Base-by-base conservation (phyloP, 345 rosid genomes). In the Acer negundo region DNA sequence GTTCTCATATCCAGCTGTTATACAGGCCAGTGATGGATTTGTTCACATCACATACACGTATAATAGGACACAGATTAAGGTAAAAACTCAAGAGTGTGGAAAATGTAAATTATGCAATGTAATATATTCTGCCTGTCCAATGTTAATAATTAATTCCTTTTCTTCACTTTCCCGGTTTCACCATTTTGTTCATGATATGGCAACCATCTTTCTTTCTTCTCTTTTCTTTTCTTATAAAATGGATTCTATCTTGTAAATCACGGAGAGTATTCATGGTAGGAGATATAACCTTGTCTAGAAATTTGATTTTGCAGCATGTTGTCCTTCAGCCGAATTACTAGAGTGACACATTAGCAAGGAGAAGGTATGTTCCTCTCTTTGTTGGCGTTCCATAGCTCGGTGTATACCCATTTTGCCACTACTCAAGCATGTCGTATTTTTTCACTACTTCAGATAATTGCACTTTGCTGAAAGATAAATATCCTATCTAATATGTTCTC, bases 31-130 rank as follows among this genome's bases (percentile, higher is more conserved):
- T 55, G 93, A 94, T 76, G 95, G 95, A 76, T 82, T 75, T 66
- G 81, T 96, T 79, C 99, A 92, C 81, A 75, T 96, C 80, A 94
- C 97, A n/a, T 94, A 90, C 84, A 96, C 97, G 1, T 94, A 94
- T 77, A 86, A 89, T 69, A 88, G 98, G 83, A 91, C 93, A 61
- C 98, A 94, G 72, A 89, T 96, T 76, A 96, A 94, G 98, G 99
- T 92, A 82, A 69, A 20, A 20, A 22, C 76, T 19, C 64, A 31
- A 1, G 22, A 40, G 23, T 62, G 23, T 56, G 23, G 49, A 22
- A 58, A 61, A 26, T 23, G 49, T n/a, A 28, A 59, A 59, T 53
- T 53, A 16, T 53, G 58, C 17, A 51, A 46, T n/a, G 31, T 75
- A 22, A 17, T 49, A 28, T 31, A 7, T n/a, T 42, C 73, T 38